Evolutionary conservation across 148 eudicot genomes (phyloP).

Genomic region (Heliamphora exappendiculata): DNA sequence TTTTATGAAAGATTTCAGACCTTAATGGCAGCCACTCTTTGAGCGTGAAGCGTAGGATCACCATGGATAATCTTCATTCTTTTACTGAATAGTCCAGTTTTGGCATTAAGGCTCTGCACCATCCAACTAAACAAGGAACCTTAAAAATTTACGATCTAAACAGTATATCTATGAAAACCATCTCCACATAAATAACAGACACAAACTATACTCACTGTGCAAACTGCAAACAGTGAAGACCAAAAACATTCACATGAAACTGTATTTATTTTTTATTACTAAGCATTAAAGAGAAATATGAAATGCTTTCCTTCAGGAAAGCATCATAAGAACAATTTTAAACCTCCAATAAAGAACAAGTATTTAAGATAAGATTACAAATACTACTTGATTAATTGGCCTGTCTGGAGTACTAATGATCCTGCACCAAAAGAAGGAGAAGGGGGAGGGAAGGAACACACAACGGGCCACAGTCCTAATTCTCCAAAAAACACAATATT

Average conservation of each 20-base stretch:
- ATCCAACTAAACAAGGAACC: conserved; percentile 70
- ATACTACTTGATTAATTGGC: too few species aligned
- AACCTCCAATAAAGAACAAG: too few species aligned
- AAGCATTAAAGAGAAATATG: not conserved
- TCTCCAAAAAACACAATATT: too few species aligned
- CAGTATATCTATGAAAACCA: conserved; percentile 4
- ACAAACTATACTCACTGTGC: not conserved
- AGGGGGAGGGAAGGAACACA: too few species aligned
- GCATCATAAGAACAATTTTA: not conserved
- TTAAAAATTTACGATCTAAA: conserved; percentile 34
- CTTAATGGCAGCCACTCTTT: conserved; percentile 92
- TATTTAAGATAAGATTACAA: too few species aligned
- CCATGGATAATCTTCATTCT: conserved; percentile 92
- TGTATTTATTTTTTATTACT: not conserved
- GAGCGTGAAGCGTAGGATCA: conserved; percentile 82
- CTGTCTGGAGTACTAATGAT: too few species aligned
- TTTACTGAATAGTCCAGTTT: conserved; percentile 84
- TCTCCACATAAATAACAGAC: not conserved
- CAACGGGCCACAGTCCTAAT: too few species aligned
- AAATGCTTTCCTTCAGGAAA: not conserved
- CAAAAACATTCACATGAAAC: not conserved
- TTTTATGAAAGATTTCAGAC: conserved; percentile 20
- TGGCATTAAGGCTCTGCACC: conserved; percentile 98
- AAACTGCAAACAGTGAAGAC: not conserved
- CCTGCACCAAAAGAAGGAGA: too few species aligned